Evolutionary conservation across 1,284 basidiomycete species (phyloP).

Genomic region (Omphalotus olearius): DNA sequence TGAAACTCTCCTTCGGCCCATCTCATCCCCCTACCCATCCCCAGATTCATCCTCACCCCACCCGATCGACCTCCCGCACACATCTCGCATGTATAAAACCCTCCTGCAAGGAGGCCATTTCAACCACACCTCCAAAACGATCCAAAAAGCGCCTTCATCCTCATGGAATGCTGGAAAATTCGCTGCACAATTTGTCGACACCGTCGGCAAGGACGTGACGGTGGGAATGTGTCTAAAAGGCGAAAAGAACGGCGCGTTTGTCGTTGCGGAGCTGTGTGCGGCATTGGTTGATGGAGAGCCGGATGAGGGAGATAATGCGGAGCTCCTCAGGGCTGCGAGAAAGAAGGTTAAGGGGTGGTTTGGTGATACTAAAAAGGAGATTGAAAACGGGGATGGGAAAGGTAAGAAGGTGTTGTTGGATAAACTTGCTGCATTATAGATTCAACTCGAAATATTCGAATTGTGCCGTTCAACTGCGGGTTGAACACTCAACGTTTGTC

Average conservation of each 20-base stretch:
- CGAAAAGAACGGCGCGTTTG: slow-evolving; percentile 66
- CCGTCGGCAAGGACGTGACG: slow-evolving; percentile 52
- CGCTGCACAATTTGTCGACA: slow-evolving; percentile 52
- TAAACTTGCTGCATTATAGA: slow-evolving; percentile 32
- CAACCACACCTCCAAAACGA: slow-evolving; percentile 51
- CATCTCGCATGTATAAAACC: slow-evolving; percentile 79
- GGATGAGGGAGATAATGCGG: slow-evolving; percentile 27
- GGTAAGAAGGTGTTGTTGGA: slow-evolving; percentile 55
- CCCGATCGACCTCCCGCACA: slow-evolving; percentile 75
- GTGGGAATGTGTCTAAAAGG: slow-evolving; percentile 53
- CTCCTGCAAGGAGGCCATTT: slow-evolving; percentile 89
- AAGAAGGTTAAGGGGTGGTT: slow-evolving; percentile 55
- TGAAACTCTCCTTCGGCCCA: slow-evolving; percentile 51
- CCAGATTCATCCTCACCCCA: slow-evolving; percentile 46
- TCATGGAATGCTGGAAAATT: slow-evolving; percentile 56
- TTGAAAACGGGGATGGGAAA: slow-evolving; percentile 44
- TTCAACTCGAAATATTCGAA: too few species aligned
- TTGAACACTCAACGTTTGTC: too few species aligned
- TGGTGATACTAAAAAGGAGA: slow-evolving; percentile 33
- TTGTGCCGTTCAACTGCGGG: too few species aligned
- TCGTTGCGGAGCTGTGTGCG: slow-evolving; percentile 74
- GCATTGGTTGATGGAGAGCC: slow-evolving; percentile 45
- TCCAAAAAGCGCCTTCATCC: slow-evolving; percentile 41
- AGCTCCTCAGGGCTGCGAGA: slow-evolving; percentile 33
- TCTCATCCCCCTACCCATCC: slow-evolving; percentile 54